Evolutionary conservation across 441 rosid genomes (phyloP).

Genomic region (Bocquillonia castaneifolia): DNA sequence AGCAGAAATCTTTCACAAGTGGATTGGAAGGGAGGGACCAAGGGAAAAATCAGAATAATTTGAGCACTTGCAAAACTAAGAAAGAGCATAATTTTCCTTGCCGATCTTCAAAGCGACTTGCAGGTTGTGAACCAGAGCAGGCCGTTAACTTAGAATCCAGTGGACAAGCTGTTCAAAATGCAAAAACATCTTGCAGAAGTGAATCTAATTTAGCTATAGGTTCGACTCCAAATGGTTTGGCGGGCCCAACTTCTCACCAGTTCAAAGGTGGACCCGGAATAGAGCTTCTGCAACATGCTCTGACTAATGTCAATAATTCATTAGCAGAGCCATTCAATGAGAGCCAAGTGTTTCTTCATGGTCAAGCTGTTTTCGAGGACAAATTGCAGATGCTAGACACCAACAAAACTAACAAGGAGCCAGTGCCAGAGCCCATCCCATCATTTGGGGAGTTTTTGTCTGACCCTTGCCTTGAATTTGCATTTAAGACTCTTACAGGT

Average conservation of each 20-base stretch:
- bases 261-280: slow-evolving; percentile 13
- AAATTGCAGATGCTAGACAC: slow-evolving; percentile 11
- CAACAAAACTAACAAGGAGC: slow-evolving; percentile 14
- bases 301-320: not conserved
- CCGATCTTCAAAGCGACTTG: slow-evolving; percentile 35
- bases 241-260: slow-evolving; percentile 7
- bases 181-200: slow-evolving; percentile 12
- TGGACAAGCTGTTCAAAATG: slow-evolving; percentile 16
- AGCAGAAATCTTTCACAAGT: slow-evolving; percentile 12
- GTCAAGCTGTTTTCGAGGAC: slow-evolving; percentile 15
- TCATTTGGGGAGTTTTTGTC: slow-evolving; percentile 34
- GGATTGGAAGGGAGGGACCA: slow-evolving; percentile 6
- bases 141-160: not conserved
- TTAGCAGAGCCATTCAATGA: slow-evolving; percentile 17
- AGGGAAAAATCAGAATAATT: slow-evolving; percentile 3
- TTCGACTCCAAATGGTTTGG: slow-evolving; percentile 13
- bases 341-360: slow-evolving; percentile 19
- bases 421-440: slow-evolving; percentile 19
- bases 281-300: slow-evolving; percentile 1
- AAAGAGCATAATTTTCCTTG: slow-evolving; percentile 27
- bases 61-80: slow-evolving; percentile 20
- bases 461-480: slow-evolving; percentile 41
- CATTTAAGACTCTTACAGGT: slow-evolving; percentile 50
- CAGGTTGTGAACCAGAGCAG: slow-evolving; percentile 24
- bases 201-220: slow-evolving; percentile 9